Evolutionary conservation across 768 basidiomycete genomes (phyloP).

Genomic region (Coprinopsis sp.): DNA sequence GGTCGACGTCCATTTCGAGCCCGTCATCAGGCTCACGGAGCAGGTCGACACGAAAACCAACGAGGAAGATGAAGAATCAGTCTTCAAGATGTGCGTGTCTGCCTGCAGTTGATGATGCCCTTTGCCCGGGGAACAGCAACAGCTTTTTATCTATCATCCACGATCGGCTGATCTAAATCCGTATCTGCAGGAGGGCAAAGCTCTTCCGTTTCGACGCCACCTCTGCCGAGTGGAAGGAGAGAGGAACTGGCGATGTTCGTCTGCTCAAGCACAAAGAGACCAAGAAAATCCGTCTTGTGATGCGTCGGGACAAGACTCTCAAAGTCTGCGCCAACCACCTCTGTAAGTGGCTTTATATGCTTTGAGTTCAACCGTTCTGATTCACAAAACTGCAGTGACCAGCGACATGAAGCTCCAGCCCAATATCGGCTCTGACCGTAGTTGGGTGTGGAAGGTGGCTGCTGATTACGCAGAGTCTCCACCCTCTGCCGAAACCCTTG

Average conservation of each 20-base stretch:
- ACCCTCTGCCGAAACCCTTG: constrained; percentile 90
- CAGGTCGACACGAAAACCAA: constrained; percentile 91
- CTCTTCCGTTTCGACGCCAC: constrained; percentile 87
- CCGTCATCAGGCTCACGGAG: constrained; percentile 94
- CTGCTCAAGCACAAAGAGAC: constrained; percentile 86
- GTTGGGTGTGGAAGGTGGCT: constrained; percentile 98
- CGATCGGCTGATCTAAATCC: constrained; percentile 32
- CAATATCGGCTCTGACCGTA: constrained; percentile 97
- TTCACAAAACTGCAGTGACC: constrained; percentile 56
- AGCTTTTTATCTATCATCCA: constrained; percentile 19
- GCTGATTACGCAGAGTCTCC: constrained; percentile 93
- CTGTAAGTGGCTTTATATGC: constrained; percentile 48
- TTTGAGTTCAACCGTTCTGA: not conserved
- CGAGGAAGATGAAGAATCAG: constrained; percentile 89
- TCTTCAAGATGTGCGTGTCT: constrained; percentile 89
- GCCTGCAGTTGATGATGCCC: too few species aligned
- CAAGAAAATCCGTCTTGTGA: constrained; percentile 92
- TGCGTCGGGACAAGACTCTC: constrained; percentile 99
- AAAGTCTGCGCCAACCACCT: constrained; percentile 99
- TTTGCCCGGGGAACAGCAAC: too few species aligned
- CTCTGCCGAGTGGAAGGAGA: constrained; percentile 93
- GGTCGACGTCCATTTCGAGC: constrained; percentile 88
- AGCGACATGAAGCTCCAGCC: constrained; percentile 91
- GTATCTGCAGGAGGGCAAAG: constrained; percentile 79
- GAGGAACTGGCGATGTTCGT: constrained; percentile 94